Conservation (phyloP, 1,139 yeast species). For the Suhomyces bribrorum region DNA sequence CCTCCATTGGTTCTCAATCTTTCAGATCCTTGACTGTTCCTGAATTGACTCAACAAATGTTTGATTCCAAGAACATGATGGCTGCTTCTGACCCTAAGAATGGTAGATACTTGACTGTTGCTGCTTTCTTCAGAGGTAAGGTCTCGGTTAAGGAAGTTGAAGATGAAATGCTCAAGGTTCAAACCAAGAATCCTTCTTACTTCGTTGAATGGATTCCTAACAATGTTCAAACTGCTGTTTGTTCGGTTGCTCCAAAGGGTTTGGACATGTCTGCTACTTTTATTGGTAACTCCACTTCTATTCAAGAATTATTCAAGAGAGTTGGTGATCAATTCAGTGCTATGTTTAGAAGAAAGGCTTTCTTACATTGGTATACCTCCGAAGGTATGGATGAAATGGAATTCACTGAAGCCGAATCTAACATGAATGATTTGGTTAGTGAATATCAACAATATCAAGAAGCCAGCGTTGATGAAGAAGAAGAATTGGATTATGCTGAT, state of each 20-base stretch:
- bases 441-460: slow-evolving; percentile 94
- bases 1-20: slow-evolving; percentile 75
- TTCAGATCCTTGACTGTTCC: slow-evolving; percentile 86
- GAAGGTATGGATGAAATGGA: slow-evolving; percentile 97
- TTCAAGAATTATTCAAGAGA: slow-evolving; percentile 87
- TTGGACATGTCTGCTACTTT: slow-evolving; percentile 89
- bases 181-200: slow-evolving; percentile 75
- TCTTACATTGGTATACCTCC: slow-evolving; percentile 92
- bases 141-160: slow-evolving; percentile 91
- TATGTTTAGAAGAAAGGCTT: slow-evolving; percentile 92
- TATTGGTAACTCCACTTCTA: slow-evolving; percentile 89
- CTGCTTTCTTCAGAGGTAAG: slow-evolving; percentile 91
- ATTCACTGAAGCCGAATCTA: slow-evolving; percentile 82
- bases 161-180: slow-evolving; percentile 86
- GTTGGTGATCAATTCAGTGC: slow-evolving; percentile 88
- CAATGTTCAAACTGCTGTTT: slow-evolving; percentile 91
- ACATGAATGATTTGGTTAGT: slow-evolving; percentile 83
- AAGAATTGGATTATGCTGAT: slow-evolving; percentile 66
- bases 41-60: slow-evolving; percentile 90
- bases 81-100: slow-evolving; percentile 90
- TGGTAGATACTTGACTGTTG: slow-evolving; percentile 92
- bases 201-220: slow-evolving; percentile 98
- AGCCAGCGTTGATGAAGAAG: slow-evolving; percentile 73
- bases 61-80: slow-evolving; percentile 91
- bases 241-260: slow-evolving; percentile 86